Conservation (phyloP, 1,284 basidiomycete species). For the Meira miltonrushii region DNA sequence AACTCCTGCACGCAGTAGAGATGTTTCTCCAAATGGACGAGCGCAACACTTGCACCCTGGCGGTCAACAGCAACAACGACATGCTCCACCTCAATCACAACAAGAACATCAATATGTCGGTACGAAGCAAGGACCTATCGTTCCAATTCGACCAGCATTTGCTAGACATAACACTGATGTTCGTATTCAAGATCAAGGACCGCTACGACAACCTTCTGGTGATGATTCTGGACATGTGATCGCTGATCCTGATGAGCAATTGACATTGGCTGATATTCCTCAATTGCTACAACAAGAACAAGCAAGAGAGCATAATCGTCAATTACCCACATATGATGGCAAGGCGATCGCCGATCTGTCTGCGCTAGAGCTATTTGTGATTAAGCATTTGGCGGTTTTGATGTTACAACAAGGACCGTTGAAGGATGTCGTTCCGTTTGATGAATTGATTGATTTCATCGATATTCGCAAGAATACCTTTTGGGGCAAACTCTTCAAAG, state of each 20-base stretch:
- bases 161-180: constrained; percentile 78
- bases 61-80: constrained; percentile 15
- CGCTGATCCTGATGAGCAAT: constrained; percentile 59
- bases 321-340: constrained; percentile 65
- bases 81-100: constrained; percentile 16
- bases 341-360: constrained; percentile 78
- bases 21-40: not conserved
- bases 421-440: constrained; percentile 68
- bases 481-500: constrained; percentile 95
- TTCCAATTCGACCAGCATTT: constrained; percentile 67
- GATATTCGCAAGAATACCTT: constrained; percentile 89
- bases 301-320: constrained; percentile 72
- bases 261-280: constrained; percentile 94
- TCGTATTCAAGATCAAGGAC: constrained; percentile 74
- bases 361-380: constrained; percentile 77
- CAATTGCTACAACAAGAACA: constrained; percentile 86
- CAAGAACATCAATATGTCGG: constrained; percentile 44
- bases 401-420: constrained; percentile 69
- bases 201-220: constrained; percentile 37
- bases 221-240: constrained; percentile 29
- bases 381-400: constrained; percentile 85
- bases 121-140: constrained; percentile 52
- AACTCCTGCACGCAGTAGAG: not conserved
- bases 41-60: not conserved
- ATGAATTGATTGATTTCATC: constrained; percentile 87